A percentile compares a stretch with the other conserved stretches of the same genome.
phyloP scores from a whole-genome alignment of 2,329 filamentous ascomycete species.

The Xylariaceae sp. region DNA sequence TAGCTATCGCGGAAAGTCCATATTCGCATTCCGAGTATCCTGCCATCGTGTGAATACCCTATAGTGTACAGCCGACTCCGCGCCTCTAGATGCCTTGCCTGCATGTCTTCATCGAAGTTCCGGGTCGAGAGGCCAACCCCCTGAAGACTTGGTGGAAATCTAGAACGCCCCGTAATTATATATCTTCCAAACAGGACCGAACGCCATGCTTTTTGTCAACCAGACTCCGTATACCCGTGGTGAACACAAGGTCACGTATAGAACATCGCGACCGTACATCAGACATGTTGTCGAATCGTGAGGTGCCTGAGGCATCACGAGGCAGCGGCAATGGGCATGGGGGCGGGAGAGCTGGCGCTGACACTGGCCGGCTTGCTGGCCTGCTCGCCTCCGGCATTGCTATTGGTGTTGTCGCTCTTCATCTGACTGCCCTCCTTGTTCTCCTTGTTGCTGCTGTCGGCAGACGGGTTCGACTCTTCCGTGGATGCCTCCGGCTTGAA shows the following conservation, averaged over 20 bases:
- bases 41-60: too few relatives aligned
- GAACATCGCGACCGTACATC: too few relatives aligned
- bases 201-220: slow-evolving; percentile 24
- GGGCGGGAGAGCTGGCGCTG: slow-evolving; percentile 44
- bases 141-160: too few relatives aligned
- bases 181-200: slow-evolving; percentile 14
- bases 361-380: slow-evolving; percentile 41
- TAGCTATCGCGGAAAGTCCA: too few relatives aligned
- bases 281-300: too few relatives aligned
- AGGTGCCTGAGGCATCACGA: slow-evolving; percentile 18
- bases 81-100: too few relatives aligned
- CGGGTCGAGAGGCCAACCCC: too few relatives aligned
- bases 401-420: slow-evolving; percentile 37
- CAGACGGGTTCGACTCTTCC: slow-evolving; percentile 38
- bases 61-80: too few relatives aligned
- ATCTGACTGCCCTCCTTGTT: slow-evolving; percentile 50
- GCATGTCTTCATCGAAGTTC: too few relatives aligned
- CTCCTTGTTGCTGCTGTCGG: slow-evolving; percentile 53
- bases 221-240: slow-evolving; percentile 13
- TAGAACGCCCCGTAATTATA: too few relatives aligned
- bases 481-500: slow-evolving; percentile 37
- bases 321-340: slow-evolving; percentile 38
- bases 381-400: slow-evolving; percentile 42
- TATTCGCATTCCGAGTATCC: too few relatives aligned
- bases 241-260: too few relatives aligned